A percentile compares a stretch with the other conserved stretches of the same genome.
Evolutionary conservation across 176 grass and related monocot genomes (phyloP).

Genomic region (Otatea glauca): DNA sequence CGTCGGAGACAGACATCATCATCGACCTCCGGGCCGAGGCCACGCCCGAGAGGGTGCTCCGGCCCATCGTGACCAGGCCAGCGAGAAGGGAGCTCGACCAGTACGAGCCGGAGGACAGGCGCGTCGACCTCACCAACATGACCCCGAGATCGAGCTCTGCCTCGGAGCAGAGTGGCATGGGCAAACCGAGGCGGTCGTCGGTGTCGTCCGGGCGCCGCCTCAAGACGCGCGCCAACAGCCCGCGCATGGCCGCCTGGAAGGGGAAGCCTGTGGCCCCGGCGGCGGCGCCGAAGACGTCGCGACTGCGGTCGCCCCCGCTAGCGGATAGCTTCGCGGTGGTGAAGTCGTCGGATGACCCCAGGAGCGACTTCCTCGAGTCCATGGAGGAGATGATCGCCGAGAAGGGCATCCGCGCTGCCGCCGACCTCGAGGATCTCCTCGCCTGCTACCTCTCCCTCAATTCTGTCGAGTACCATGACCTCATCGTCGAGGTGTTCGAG

Average conservation of each 20-base stretch:
- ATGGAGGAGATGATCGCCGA: conserved; percentile 90
- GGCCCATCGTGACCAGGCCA: conserved; percentile 59
- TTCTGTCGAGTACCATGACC: conserved; percentile 65
- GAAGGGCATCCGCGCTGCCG: conserved; percentile 59
- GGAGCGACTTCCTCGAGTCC: conserved; percentile 77
- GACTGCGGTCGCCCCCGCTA: neutral
- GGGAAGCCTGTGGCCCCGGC: neutral
- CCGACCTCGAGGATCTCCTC: conserved; percentile 85
- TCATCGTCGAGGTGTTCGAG: conserved; percentile 85
- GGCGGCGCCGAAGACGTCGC: neutral
- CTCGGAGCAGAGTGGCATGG: conserved; percentile 30
- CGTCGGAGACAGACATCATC: conserved; percentile 60
- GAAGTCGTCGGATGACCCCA: conserved; percentile 61
- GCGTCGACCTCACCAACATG: neutral
- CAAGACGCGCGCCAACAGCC: conserved; percentile 60
- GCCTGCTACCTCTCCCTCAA: conserved; percentile 88
- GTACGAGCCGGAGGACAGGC: neutral
- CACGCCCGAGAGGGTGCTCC: conserved; percentile 36
- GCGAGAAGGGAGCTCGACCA: conserved; percentile 9
- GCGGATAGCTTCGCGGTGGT: conserved; percentile 62
- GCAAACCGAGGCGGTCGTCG: conserved; percentile 39
- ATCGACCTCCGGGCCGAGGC: conserved; percentile 44
- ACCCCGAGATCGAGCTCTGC: conserved; percentile 19
- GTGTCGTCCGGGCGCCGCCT: conserved; percentile 41
- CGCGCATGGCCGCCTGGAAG: conserved; percentile 39